phyloP scores from a whole-genome alignment of 2,329 filamentous ascomycete genomes.

The Trichoderma arundinaceum region DNA sequence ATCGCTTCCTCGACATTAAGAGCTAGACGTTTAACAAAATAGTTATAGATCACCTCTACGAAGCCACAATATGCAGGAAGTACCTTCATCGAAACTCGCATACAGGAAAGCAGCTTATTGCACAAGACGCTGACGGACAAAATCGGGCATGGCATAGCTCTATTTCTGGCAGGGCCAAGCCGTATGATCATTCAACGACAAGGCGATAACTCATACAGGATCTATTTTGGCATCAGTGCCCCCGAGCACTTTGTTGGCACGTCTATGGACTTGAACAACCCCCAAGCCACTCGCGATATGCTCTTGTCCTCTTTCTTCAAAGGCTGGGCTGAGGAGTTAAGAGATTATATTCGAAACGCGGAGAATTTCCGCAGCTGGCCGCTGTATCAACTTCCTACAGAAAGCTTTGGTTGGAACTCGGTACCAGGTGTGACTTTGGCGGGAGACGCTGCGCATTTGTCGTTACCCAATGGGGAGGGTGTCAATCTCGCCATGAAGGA shows the following conservation, averaged over 20 bases:
- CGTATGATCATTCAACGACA: slow-evolving; percentile 24
- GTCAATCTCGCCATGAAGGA: slow-evolving; percentile 23
- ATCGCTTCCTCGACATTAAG: slow-evolving; percentile 5
- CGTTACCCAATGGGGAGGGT: slow-evolving; percentile 16
- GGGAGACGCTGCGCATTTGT: slow-evolving; percentile 18
- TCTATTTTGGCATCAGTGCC: slow-evolving; percentile 22
- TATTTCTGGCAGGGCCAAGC: slow-evolving; percentile 18
- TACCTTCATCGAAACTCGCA: background rate
- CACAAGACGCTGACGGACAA: slow-evolving; percentile 16
- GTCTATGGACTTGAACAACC: slow-evolving; percentile 10
- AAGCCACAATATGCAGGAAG: too few relatives aligned
- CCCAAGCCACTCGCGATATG: background rate
- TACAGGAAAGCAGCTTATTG: slow-evolving; percentile 9
- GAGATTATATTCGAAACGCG: slow-evolving; percentile 14
- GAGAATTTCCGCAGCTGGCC: slow-evolving; percentile 17
- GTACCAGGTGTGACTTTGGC: slow-evolving; percentile 16
- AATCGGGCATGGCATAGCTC: slow-evolving; percentile 17
- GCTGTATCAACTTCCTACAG: slow-evolving; percentile 16
- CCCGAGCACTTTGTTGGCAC: slow-evolving; percentile 19
- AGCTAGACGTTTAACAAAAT: too few relatives aligned
- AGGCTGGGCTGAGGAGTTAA: slow-evolving; percentile 6
- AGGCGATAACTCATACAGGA: slow-evolving; percentile 17
- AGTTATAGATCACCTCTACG: too few relatives aligned
- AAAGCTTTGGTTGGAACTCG: slow-evolving; percentile 8
- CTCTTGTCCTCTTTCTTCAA: too few relatives aligned